Evolutionary conservation across 306 rosid genomes (phyloP).

Genomic region (Trichosanthes truncata): DNA sequence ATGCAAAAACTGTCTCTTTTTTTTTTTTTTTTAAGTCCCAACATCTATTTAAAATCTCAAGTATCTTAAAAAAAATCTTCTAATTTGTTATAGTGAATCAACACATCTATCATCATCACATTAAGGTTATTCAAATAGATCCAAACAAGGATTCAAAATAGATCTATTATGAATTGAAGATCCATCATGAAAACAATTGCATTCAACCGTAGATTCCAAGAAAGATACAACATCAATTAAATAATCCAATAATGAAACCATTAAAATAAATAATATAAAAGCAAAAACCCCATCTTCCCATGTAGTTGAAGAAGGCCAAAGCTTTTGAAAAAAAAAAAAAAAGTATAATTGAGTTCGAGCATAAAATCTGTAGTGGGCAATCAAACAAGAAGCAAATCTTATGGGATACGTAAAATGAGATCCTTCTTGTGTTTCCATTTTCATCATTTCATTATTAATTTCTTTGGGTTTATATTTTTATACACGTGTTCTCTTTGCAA

Average conservation of each 20-base stretch:
- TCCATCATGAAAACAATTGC: not conserved
- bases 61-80: too few species aligned
- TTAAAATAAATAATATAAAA: not conserved
- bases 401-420: constrained; percentile 39
- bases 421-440: constrained; percentile 23
- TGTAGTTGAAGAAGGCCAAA: not conserved
- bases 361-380: not conserved
- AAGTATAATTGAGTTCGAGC: not conserved
- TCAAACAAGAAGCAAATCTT: constrained; percentile 37
- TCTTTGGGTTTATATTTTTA: not conserved
- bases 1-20: not conserved
- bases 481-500: not conserved
- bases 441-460: not conserved
- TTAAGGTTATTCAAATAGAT: not conserved
- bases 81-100: not conserved
- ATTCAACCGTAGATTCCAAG: not conserved
- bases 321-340: not conserved
- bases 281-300: not conserved
- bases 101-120: not conserved
- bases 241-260: constrained; percentile 3
- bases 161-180: not conserved
- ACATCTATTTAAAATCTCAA: not conserved
- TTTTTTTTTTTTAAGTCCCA: not conserved
- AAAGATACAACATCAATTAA: not conserved
- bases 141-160: not conserved